Base-by-base conservation (phyloP, 345 rosid genomes). In the Acer yangbiense region DNA sequence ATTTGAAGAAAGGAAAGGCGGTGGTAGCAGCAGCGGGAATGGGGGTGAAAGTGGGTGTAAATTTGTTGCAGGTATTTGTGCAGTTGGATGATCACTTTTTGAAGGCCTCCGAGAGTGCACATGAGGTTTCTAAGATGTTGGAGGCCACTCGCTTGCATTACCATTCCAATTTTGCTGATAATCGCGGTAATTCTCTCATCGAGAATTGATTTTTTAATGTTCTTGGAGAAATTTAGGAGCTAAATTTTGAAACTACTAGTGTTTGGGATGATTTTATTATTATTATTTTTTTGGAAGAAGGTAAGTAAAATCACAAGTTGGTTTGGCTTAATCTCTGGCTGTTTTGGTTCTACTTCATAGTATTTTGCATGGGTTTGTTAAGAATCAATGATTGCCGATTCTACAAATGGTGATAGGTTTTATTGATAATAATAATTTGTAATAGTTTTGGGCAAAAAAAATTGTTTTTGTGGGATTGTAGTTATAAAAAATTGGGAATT, bases 101-200 rank as follows among this genome's bases (percentile, higher is more conserved):
- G 83, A 89, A 87, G 84, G 98, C 99, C 39, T 94, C 88, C 11
- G 93, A 97, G 79, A 91, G 97, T 86, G 97, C 97, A 9, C 95
- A 94, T 25, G 98, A 90, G 62, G 98, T 97, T 75, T 94, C 97
- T 1, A 97, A 90, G 89, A 88, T 96, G 94, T 77, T 97, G 83
- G 98, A 97, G 90, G 98, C 98, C 25, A 89, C 98, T 6, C 82
- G 97, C 76, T 80, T 97, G 77, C 97, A 94, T 90, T 97, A 93
- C 85, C 99, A 97, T 85, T 97, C 98, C n/a, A 97, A 97, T 84
- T 97, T 94, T 77, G 98, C 98, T 1, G 98, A 97, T 85, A 92
- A 94, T 86, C 81, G 98, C 62, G 95, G 98, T 94, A 87, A 77
- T 66, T 21, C 14, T 46, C 32, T 55, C 25, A 13, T 25, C 44